These are phyloP conservation scores for Vitis hybrid DNA, from an alignment of 177 flowering plant genomes.

Conservation along the genomic window DNA sequence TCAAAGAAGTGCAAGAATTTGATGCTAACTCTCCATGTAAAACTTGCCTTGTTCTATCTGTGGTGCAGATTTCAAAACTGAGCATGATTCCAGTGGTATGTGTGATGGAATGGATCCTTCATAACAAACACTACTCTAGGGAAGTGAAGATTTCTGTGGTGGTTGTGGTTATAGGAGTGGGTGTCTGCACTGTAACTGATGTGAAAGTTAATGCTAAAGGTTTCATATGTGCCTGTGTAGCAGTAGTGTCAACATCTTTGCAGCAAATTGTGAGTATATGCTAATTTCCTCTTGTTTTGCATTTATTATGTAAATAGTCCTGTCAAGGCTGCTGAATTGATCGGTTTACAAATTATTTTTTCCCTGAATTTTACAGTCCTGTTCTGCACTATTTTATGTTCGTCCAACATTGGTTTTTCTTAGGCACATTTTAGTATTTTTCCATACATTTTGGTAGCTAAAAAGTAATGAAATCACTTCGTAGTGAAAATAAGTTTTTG, in stretches of 20 bases:
- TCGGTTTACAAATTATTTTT: too few species aligned
- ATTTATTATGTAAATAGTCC: too few species aligned
- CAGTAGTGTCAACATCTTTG: constrained; percentile 78
- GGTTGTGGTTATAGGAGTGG: constrained; percentile 88
- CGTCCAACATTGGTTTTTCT: too few species aligned
- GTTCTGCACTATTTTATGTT: too few species aligned
- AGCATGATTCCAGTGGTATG: constrained; percentile 99
- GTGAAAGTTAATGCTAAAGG: constrained; percentile 90
- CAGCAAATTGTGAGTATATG: constrained; percentile 87
- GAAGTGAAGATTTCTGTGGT: constrained; percentile 78
- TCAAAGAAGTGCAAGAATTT: too few species aligned
- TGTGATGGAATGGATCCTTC: constrained; percentile 89
- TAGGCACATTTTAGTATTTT: too few species aligned
- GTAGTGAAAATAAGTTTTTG: too few species aligned
- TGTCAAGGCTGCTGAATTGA: too few species aligned
- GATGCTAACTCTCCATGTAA: too few species aligned
- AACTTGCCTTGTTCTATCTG: background rate
- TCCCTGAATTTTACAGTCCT: too few species aligned
- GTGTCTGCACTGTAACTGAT: constrained; percentile 95
- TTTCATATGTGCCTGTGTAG: constrained; percentile 79
- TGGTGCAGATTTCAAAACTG: constrained; percentile 77
- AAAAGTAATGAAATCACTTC: too few species aligned
- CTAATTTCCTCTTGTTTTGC: background rate
- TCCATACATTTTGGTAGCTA: too few species aligned
- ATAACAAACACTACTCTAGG: constrained; percentile 65